Base-by-base conservation (phyloP, 148 eudicot genomes). In the Oxyria digyna region DNA sequence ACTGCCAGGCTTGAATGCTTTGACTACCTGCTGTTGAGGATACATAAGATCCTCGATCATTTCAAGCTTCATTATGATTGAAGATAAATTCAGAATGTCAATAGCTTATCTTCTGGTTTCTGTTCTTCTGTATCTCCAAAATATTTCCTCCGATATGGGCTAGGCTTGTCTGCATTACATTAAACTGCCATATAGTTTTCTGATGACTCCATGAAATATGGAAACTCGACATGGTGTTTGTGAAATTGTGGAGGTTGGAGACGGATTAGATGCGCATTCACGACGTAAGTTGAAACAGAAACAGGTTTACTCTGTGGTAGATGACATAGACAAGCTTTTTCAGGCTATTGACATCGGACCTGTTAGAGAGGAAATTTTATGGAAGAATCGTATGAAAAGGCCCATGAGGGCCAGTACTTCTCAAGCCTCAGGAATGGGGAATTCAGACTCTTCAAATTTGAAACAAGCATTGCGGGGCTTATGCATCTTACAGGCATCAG, bases 401-500 rank as follows among this genome's bases (percentile, higher is more conserved):
- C 89, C 97, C 27, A 82, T 87, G 63, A 75, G 81, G 69, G 77
- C 74, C 52, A 77, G 78, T 67, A 72, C 86, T 1, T 78, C 87
- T 52, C 85, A 72, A 32, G 75, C 82, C 72, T 73, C 78, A 29
- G 88, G 84, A 18, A 80, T 81, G 62, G 91, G 88, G 72, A 79
- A 82, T 68, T 81, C 96, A 14, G 90, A 87, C 65, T 62, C 90
- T n/a, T 81, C 78, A 35, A 87, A 83, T 72, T 69, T 91, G 71
- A 88, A 91, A 78, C 96, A 91, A 77, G 97, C 97, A 18, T 66
- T 91, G 20, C 79, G 96, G 76, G 90, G 92, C 52, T 79, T 91
- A 69, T 83, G 91, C 81, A 84, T 91, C 42, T 85, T 90, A 40
- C 97, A 89, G 67, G 97, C 97, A 50, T 87, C 97, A 2, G 96